Evolutionary conservation across 208 protist species (phyloP).

Genomic region (Wallacemonas sp.): DNA sequence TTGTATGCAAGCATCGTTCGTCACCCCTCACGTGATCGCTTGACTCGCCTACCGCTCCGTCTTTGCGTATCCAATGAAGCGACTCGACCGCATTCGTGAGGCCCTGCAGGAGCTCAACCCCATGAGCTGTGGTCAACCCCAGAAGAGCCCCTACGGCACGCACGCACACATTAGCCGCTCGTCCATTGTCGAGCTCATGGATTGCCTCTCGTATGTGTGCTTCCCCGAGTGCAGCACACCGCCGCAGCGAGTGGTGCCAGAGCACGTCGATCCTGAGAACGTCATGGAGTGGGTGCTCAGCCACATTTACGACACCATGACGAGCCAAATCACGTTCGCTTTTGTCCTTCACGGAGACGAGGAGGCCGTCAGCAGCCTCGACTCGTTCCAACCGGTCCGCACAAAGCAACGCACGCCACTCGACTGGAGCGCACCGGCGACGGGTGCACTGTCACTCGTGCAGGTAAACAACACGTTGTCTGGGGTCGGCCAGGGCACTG

Average conservation of each 20-base stretch:
- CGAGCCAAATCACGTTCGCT: constrained; percentile 42
- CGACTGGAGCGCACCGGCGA: constrained; percentile 26
- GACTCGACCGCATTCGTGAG: constrained; percentile 51
- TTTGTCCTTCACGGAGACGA: constrained; percentile 55
- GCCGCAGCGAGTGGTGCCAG: constrained; percentile 21
- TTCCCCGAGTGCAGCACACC: constrained; percentile 54
- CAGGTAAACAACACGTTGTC: not conserved
- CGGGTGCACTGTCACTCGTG: constrained; percentile 9
- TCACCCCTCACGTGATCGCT: not conserved
- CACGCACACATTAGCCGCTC: constrained; percentile 34
- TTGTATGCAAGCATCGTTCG: not conserved
- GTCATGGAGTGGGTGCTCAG: constrained; percentile 53
- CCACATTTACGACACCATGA: constrained; percentile 54
- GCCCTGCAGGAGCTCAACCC: constrained; percentile 34
- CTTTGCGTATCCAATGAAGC: constrained; percentile 29
- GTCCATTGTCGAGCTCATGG: constrained; percentile 43
- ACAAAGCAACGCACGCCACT: constrained; percentile 32
- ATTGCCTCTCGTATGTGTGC: constrained; percentile 53
- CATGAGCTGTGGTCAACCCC: not conserved
- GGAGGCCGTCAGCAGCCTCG: constrained; percentile 19
- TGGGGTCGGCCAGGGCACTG: too few relatives aligned
- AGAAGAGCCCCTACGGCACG: constrained; percentile 9
- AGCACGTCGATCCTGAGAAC: constrained; percentile 21
- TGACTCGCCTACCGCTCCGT: not conserved
- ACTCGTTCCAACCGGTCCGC: constrained; percentile 19